Conservation (phyloP, 345 rosid species). For the Ricinus communis region DNA sequence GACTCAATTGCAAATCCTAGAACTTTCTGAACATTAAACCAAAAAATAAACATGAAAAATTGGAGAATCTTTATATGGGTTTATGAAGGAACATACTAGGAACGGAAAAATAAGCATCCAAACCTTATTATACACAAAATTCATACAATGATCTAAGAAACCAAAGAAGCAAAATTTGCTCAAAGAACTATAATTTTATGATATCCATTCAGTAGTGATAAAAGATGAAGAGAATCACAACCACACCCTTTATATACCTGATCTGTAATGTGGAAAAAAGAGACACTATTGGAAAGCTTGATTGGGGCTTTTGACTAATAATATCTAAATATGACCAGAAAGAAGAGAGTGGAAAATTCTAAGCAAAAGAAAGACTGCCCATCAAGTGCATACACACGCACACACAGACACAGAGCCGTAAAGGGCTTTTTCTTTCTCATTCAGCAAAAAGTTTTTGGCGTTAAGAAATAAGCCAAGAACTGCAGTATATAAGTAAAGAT, state of each 20-base stretch:
- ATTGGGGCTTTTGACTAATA: neutral
- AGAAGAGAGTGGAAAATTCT: neutral
- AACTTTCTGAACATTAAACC: no score
- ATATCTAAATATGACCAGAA: neutral
- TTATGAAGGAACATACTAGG: neutral
- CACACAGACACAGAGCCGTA: neutral
- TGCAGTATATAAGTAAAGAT: neutral
- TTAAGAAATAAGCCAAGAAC: neutral
- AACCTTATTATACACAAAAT: no score
- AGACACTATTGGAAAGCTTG: neutral
- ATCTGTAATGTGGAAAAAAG: constrained; percentile 10
- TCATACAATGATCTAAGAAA: neutral
- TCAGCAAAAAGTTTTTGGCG: neutral
- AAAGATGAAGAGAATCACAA: no score
- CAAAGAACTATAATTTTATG: neutral
- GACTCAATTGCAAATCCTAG: no score
- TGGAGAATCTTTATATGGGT: neutral
- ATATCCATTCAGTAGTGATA: no score
- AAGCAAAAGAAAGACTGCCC: neutral
- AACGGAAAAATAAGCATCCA: neutral
- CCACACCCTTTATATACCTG: neutral
- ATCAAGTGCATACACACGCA: no score
- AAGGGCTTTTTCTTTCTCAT: neutral
- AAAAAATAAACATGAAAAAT: neutral
- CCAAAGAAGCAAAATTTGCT: neutral